These are phyloP conservation scores for Rhizopus arrhizus DNA, from an alignment of 371 early-diverging fungal species.

Conservation along the genomic window DNA sequence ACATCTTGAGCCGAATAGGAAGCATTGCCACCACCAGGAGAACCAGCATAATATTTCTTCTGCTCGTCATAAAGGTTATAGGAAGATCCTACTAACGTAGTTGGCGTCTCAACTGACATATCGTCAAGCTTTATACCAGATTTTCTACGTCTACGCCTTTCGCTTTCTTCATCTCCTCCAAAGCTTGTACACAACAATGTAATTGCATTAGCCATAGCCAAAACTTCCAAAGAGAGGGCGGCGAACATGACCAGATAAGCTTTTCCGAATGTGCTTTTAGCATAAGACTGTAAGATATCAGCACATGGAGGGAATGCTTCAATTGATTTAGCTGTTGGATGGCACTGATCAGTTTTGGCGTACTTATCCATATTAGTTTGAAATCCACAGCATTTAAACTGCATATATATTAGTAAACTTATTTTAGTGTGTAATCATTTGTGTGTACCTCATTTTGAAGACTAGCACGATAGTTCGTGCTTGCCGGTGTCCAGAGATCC, in stretches of 20 bases:
- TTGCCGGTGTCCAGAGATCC: conserved; percentile 35
- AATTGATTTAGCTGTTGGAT: conserved; percentile 13
- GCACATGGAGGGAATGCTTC: conserved; percentile 25
- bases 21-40: neutral
- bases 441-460: conserved; percentile 36
- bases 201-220: conserved; percentile 48
- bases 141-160: conserved; percentile 48
- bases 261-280: conserved; percentile 35
- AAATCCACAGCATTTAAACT: conserved; percentile 54
- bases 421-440: neutral
- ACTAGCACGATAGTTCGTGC: conserved; percentile 20
- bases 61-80: conserved; percentile 19
- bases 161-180: conserved; percentile 41
- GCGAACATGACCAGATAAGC: conserved; percentile 46
- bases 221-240: conserved; percentile 42
- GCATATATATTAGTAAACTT: neutral
- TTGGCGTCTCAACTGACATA: conserved; percentile 41
- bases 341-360: conserved; percentile 29
- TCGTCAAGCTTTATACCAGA: conserved; percentile 53
- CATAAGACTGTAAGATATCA: conserved; percentile 23
- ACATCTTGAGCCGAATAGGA: neutral
- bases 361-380: conserved; percentile 39
- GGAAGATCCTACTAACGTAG: conserved; percentile 25
- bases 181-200: conserved; percentile 43
- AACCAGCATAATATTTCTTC: conserved; percentile 15